Evolutionary conservation across 495 filamentous ascomycete species (phyloP), one percentile per base, ranked within the genome.

Genomic region (Neurospora africana): DNA sequence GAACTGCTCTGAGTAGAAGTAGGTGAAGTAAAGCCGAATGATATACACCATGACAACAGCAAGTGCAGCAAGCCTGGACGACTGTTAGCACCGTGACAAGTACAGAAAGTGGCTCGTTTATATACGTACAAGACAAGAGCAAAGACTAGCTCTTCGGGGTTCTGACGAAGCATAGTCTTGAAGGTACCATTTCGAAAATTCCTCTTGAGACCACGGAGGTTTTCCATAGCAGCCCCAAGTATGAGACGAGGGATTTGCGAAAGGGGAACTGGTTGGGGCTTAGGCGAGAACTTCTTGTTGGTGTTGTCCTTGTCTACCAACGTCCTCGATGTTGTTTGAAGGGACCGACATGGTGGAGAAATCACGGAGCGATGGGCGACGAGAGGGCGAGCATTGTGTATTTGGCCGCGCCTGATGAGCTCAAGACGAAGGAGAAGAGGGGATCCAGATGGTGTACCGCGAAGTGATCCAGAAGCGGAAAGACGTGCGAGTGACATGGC

Each of bases 21-120:
- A 89, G 71, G 81, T 89, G 39, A 89, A 80, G 83, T 94, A 93
- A 70, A 90, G 76, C 76, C 90, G 91, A 73, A 86, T 84, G 27
- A 82, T 75, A 76, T 89, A 92, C 73, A 83, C 78, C 9, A 88
- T 80, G 71, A 83, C 80, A 39, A 81, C 85, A 68, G 90, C 68
- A 21, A 92, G 82, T 27, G 83, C 86, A 37, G 71, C 71, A 9
- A 85, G 61, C 27, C 83, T 83, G 73, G 5, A 69, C 3, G 44
- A 33, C 70, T 19, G 65, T 53, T 71, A 67, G 69, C 2, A 43
- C 21, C 2, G 33, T 21, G 40, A 71, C 21, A 53, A 33, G 35
- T 7, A 19, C 69, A 65, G 19, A 19, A 38, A 10, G 13, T 5
- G 9, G 35, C 27, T 21, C 23, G 43, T 19, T 6, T 2, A 19